Evolutionary conservation across 352 stramenopile genomes (phyloP).

Genomic region (Pythium plurisporium): DNA sequence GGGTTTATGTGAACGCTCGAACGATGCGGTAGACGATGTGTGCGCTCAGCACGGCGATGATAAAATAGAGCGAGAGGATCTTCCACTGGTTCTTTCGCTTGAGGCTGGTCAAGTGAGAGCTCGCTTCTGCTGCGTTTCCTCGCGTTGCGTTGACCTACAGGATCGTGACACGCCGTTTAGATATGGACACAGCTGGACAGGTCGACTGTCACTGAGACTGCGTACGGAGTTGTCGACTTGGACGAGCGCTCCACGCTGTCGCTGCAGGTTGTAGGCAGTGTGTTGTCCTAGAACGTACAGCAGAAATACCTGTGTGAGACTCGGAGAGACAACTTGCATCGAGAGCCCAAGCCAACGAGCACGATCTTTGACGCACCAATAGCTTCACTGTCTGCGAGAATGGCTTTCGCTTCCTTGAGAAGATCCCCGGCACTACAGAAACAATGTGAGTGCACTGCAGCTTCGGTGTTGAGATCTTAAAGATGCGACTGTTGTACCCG

Average conservation of each 20-base stretch:
- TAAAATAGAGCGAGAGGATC: conserved; percentile 70
- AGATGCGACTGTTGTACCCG: no score
- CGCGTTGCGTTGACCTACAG: conserved; percentile 59
- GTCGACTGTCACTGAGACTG: background rate
- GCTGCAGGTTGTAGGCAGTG: conserved; percentile 60
- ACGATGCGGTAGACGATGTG: conserved; percentile 70
- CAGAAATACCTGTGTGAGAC: background rate
- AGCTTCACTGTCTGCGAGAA: conserved; percentile 65
- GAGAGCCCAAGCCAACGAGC: background rate
- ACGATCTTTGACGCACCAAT: conserved; percentile 26
- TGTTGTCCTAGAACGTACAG: conserved; percentile 54
- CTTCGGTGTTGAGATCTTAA: no score
- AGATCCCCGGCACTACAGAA: conserved; percentile 68
- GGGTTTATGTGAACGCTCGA: conserved; percentile 42
- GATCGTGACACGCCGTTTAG: background rate
- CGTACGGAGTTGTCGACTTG: conserved; percentile 72
- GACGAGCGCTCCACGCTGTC: conserved; percentile 67
- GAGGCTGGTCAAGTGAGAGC: conserved; percentile 63
- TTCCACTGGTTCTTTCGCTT: conserved; percentile 74
- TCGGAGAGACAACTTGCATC: background rate
- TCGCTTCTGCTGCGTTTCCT: conserved; percentile 63
- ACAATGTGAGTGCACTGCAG: no score
- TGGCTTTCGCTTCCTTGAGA: conserved; percentile 54
- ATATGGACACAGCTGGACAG: background rate
- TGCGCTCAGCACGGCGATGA: conserved; percentile 64